phyloP scores from a whole-genome alignment of 805 yeast genomes.

The Priceomyces carsonii region DNA sequence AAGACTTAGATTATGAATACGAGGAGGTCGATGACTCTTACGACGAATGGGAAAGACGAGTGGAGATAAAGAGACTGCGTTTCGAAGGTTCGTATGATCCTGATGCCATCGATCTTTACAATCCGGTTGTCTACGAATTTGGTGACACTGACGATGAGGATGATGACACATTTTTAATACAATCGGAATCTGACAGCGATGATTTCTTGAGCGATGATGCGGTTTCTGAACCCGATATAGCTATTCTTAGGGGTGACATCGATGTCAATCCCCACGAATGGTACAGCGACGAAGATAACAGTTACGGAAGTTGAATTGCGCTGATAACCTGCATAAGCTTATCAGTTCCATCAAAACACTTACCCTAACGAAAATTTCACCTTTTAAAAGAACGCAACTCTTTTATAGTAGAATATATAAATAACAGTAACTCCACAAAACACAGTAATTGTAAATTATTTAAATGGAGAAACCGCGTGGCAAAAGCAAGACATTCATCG shows the following conservation, averaged over 20 bases:
- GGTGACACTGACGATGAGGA: conserved; percentile 15
- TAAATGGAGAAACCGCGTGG: too few species aligned
- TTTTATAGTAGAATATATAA: too few species aligned
- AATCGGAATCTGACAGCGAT: conserved; percentile 11
- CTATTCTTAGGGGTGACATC: conserved; percentile 7
- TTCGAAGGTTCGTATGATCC: conserved; percentile 15
- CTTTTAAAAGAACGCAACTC: too few species aligned
- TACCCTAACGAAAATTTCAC: too few species aligned
- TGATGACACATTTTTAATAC: conserved; percentile 18
- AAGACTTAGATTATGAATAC: conserved; percentile 14
- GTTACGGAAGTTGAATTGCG: conserved; percentile 1
- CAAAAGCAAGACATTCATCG: too few species aligned
- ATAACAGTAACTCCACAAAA: too few species aligned
- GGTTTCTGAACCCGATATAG: conserved; percentile 4
- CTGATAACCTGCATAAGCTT: conserved; percentile 4
- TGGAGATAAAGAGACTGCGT: conserved; percentile 14
- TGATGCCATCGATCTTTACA: conserved; percentile 10
- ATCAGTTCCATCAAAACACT: too few species aligned
- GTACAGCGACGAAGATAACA: conserved; percentile 13
- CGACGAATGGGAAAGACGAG: conserved; percentile 21
- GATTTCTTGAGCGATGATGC: conserved; percentile 8
- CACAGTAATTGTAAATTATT: too few species aligned
- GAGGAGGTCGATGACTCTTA: conserved; percentile 15
- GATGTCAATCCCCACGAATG: conserved; percentile 9
- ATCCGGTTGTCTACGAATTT: conserved; percentile 12